Evolutionary conservation across 345 rosid species (phyloP), one percentile per base, ranked within the genome.

Genomic region (Mangifera indica): DNA sequence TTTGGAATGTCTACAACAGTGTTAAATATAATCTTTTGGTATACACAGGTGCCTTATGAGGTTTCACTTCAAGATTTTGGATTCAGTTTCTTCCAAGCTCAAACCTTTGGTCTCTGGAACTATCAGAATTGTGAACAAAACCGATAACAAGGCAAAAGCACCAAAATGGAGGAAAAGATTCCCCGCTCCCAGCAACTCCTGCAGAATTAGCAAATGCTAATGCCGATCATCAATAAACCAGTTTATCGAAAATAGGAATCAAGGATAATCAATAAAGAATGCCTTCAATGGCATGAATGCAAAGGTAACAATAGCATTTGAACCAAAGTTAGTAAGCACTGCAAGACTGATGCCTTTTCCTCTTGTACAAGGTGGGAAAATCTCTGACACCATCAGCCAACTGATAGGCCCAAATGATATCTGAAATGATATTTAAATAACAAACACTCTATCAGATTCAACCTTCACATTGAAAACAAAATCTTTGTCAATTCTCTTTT

Each of bases 351-450:
- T 92, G 68, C 98, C 99, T 71, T 85, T 86, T 32, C 98, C 99
- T 74, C 98, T 86, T 71, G 97, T 82, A 26, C 91, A 90, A 26
- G 92, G 76, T 2, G 98, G 99, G 73, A 91, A 95, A 69, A 95
- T 85, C 83, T 92, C 99, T 0, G 99, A 92, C 81, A 91, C 97
- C 98, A 95, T 95, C 72, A 95, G 84, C 98, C 99, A 92, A 75
- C 98, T 92, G 80, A 95, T 92, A 15, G 99, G 98, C 60, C 99
- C 99, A 66, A 92, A 92, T 14, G 97, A 95, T 72, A 95, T 81
- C 99, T 92, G 84, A 76, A 69, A 73, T 55, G 60, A 6, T 60
- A 63, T 64, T 74, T 15, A 25, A 51, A 63, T 58, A 76, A 58
- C 72, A 64, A 21, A 70, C 14, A 0, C 26, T 18, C n/a, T 69